These are phyloP conservation scores for Phyllosticta capitalensis DNA, from an alignment of 2,329 filamentous ascomycete genomes.

Conservation along the genomic window DNA sequence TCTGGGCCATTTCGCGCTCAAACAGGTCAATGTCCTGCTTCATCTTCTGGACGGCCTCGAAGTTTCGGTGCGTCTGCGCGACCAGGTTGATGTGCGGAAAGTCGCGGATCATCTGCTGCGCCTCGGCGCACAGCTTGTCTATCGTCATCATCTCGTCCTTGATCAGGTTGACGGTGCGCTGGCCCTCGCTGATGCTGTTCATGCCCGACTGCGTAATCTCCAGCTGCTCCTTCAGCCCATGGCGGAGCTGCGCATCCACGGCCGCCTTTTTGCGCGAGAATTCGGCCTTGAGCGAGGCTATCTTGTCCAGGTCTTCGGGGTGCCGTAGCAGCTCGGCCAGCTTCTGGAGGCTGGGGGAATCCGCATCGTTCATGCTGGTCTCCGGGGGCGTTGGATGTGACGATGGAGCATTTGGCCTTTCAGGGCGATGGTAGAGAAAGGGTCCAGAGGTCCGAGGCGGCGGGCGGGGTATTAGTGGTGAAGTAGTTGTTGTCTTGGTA, in stretches of 20 bases:
- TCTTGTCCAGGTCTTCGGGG: constrained; percentile 96
- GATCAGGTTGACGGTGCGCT: constrained; percentile 83
- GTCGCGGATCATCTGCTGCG: constrained; percentile 94
- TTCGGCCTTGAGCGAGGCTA: constrained; percentile 77
- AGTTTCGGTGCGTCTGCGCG: constrained; percentile 92
- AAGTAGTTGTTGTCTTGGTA: not conserved
- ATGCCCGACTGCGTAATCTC: constrained; percentile 92
- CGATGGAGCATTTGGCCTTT: constrained; percentile 7
- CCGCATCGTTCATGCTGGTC: constrained; percentile 51
- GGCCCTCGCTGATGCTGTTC: constrained; percentile 76
- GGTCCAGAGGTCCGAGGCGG: not conserved
- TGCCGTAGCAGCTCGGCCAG: constrained; percentile 89
- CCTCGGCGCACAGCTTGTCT: constrained; percentile 92
- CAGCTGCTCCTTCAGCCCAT: constrained; percentile 82
- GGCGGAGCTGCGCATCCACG: constrained; percentile 81
- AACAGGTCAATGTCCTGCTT: constrained; percentile 83
- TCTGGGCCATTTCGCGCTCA: constrained; percentile 61
- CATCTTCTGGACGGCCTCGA: constrained; percentile 89
- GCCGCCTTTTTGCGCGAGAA: constrained; percentile 89
- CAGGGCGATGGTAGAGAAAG: not conserved
- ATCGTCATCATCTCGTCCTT: constrained; percentile 99
- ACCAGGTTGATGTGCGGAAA: constrained; percentile 88
- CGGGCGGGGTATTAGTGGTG: not conserved
- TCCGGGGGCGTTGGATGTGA: not conserved
- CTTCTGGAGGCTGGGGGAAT: constrained; percentile 51